Conservation (phyloP, 1,139 yeast species). For the Taphrina pruni region DNA sequence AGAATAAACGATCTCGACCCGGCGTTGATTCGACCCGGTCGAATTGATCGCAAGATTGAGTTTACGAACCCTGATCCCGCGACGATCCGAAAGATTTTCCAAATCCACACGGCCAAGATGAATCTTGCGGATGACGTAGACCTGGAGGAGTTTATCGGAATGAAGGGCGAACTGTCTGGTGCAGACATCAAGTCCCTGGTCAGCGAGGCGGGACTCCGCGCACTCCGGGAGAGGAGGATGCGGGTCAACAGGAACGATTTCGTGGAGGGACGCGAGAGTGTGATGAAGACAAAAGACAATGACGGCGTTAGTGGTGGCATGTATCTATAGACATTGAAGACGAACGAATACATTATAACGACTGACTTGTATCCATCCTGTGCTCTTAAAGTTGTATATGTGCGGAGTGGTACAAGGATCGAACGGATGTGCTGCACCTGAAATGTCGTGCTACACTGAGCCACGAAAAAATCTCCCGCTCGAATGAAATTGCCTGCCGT, state of each 20-base stretch:
- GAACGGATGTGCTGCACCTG: constrained; percentile 7
- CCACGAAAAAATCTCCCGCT: constrained; percentile 13
- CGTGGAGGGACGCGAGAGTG: constrained; percentile 93
- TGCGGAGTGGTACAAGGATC: neutral
- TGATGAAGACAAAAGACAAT: constrained; percentile 95
- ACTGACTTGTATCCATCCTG: neutral
- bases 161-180: constrained; percentile 95
- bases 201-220: constrained; percentile 95
- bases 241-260: constrained; percentile 96
- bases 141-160: constrained; percentile 83
- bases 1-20: constrained; percentile 95
- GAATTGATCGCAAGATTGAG: constrained; percentile 95
- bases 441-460: constrained; percentile 21
- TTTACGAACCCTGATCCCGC: constrained; percentile 95
- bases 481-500: constrained; percentile 3
- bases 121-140: constrained; percentile 85
- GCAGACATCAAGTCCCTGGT: constrained; percentile 99
- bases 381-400: neutral
- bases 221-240: constrained; percentile 97
- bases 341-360: neutral
- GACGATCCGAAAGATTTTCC: constrained; percentile 90
- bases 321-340: constrained; percentile 62
- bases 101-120: constrained; percentile 95
- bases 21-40: constrained; percentile 96
- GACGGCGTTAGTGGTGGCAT: constrained; percentile 89